Evolutionary conservation across 148 eudicot genomes (phyloP).

Genomic region (Dysphania ambrosioides): DNA sequence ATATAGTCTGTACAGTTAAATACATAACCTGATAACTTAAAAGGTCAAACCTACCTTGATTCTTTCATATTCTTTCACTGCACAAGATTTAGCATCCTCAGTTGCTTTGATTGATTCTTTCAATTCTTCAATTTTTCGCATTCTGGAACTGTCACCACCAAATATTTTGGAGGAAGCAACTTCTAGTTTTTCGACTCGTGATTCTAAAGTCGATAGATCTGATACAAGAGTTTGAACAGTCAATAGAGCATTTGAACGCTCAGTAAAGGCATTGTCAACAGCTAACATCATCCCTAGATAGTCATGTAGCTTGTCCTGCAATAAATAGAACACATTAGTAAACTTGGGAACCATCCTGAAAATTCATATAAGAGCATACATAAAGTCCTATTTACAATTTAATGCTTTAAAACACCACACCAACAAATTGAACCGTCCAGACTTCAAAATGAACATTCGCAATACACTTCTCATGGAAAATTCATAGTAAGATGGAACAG

Average conservation of each 20-base stretch:
- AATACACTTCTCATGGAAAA: background rate
- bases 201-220: constrained; percentile 59
- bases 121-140: constrained; percentile 89
- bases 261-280: constrained; percentile 88
- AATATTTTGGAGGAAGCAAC: constrained; percentile 90
- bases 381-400: background rate
- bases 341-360: background rate
- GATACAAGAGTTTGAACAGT: constrained; percentile 92
- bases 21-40: background rate
- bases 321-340: constrained; percentile 3
- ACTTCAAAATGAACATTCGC: background rate
- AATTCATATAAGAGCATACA: constrained; percentile 1
- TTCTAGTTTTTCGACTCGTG: constrained; percentile 85
- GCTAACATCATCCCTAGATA: constrained; percentile 93
- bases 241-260: constrained; percentile 85
- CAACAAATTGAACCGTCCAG: background rate
- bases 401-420: background rate
- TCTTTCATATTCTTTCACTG: constrained; percentile 74
- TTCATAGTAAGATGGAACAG: background rate
- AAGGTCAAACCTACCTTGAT: constrained; percentile 60
- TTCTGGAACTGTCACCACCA: constrained; percentile 88
- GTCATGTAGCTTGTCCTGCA: constrained; percentile 97
- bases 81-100: constrained; percentile 84
- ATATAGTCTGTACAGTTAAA: background rate
- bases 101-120: constrained; percentile 70